These are phyloP conservation scores for Filobasidium wieringae DNA, from an alignment of 768 basidiomycete genomes.

Conservation along the genomic window DNA sequence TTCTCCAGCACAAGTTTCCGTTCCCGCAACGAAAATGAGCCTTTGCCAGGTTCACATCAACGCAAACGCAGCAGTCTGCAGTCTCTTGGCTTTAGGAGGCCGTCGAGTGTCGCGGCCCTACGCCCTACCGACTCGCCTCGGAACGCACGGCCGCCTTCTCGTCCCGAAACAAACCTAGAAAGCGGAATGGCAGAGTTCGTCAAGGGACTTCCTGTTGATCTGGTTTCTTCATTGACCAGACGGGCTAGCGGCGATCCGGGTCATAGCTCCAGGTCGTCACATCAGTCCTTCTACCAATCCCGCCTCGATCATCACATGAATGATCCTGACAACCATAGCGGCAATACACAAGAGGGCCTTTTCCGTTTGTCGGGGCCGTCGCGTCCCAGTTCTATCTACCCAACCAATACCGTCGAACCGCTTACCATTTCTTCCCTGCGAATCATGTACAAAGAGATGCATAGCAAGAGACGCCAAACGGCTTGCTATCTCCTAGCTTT, in stretches of 20 bases:
- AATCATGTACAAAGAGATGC: slow-evolving; percentile 27
- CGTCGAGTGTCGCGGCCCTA: neutral
- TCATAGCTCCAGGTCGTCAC: no score
- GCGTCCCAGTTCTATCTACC: no score
- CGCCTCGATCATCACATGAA: no score
- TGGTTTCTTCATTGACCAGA: neutral
- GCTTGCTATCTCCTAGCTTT: slow-evolving; percentile 34
- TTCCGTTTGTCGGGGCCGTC: no score
- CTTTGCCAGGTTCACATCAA: neutral
- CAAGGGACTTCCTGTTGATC: neutral
- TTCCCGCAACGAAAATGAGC: neutral
- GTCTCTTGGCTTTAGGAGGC: neutral
- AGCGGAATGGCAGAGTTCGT: neutral
- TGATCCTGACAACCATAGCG: no score
- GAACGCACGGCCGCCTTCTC: neutral
- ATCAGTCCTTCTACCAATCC: no score
- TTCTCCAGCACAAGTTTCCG: no score
- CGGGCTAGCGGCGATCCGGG: neutral
- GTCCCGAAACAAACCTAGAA: neutral
- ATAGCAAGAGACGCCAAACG: slow-evolving; percentile 25
- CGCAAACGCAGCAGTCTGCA: slow-evolving; percentile 10
- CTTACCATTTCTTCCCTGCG: slow-evolving; percentile 26
- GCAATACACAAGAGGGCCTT: no score
- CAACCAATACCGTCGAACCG: no score
- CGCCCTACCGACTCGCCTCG: neutral